Conservation (phyloP, 2,329 filamentous ascomycete genomes). For the Trichoderma sp. region DNA sequence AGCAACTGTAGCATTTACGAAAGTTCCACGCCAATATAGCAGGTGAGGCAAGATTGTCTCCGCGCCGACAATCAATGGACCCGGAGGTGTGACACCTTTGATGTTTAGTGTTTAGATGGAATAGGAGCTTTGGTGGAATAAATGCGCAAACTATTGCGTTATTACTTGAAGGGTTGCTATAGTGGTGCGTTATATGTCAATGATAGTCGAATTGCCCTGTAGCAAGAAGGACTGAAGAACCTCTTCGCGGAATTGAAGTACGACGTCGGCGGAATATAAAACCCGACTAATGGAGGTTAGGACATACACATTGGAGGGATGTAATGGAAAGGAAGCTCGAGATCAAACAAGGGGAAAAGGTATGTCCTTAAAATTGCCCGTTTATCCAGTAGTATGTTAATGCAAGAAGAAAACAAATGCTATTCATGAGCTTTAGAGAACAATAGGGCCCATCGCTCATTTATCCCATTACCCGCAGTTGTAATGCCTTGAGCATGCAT, state of each 20-base stretch:
- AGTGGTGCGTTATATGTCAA: not conserved
- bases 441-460: not conserved
- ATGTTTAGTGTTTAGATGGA: not conserved
- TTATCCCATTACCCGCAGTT: not conserved
- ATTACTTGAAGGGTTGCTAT: not conserved
- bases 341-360: not conserved
- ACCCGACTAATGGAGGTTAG: not conserved
- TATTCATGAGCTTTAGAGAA: not conserved
- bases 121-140: not conserved
- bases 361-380: not conserved
- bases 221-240: not conserved
- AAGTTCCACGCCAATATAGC: constrained; percentile 10
- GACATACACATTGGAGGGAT: not conserved
- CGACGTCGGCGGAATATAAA: not conserved
- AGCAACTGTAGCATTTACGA: not conserved
- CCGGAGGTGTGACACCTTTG: not conserved
- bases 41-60: not conserved
- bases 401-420: not conserved
- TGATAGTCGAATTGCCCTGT: not conserved
- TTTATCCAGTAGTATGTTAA: not conserved
- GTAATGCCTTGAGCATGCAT: not conserved
- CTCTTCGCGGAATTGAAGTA: not conserved
- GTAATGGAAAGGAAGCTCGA: not conserved
- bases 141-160: not conserved
- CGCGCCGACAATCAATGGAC: not conserved